Conservation (phyloP, 805 yeast species). For the Cephaloascus albidus region DNA sequence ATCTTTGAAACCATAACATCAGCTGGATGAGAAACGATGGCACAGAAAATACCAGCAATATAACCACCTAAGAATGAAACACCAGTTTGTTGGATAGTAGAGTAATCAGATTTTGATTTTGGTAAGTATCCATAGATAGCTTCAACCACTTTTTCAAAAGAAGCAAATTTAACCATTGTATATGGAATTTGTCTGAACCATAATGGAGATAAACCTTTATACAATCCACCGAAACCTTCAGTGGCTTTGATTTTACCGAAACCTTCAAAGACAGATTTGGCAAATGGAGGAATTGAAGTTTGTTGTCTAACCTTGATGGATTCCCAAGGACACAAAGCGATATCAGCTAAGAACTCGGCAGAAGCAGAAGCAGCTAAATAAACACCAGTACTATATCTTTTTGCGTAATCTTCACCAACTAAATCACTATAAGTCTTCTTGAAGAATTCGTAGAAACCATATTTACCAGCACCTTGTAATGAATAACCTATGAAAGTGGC, state of each 20-base stretch:
- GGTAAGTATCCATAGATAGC: constrained; percentile 68
- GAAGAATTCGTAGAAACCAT: constrained; percentile 90
- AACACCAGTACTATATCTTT: constrained; percentile 60
- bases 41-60: constrained; percentile 96
- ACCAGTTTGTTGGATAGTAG: constrained; percentile 77
- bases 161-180: constrained; percentile 94
- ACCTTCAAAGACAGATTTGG: constrained; percentile 55
- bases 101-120: constrained; percentile 60
- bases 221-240: constrained; percentile 69
- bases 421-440: constrained; percentile 66
- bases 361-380: constrained; percentile 82
- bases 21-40: constrained; percentile 96
- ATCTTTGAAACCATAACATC: constrained; percentile 96
- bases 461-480: constrained; percentile 94
- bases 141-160: constrained; percentile 88
- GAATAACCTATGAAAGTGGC: constrained; percentile 93
- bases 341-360: constrained; percentile 91
- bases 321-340: constrained; percentile 87
- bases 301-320: constrained; percentile 93
- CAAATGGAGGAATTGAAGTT: constrained; percentile 84
- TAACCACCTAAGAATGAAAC: constrained; percentile 94
- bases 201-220: constrained; percentile 83
- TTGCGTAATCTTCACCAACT: constrained; percentile 55
- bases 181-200: constrained; percentile 99
- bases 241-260: constrained; percentile 52